Conservation (phyloP, 768 basidiomycete genomes). For the Boletus coccyginus region DNA sequence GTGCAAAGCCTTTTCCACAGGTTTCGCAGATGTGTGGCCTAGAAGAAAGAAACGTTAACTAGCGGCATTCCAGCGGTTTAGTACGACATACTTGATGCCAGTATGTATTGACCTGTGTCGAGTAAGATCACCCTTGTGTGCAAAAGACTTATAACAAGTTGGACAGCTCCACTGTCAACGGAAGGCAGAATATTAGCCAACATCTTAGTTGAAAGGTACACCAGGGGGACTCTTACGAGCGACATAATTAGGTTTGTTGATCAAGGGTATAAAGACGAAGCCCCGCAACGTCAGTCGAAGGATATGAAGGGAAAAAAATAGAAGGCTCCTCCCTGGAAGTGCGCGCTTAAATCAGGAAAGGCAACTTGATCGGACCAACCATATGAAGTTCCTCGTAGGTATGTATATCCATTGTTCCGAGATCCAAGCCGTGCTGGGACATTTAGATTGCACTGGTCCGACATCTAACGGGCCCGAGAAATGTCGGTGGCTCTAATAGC, state of each 20-base stretch:
- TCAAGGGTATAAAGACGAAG: conserved; percentile 38
- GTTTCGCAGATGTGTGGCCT: conserved; percentile 52
- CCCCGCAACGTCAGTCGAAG: conserved; percentile 41
- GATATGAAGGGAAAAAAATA: conserved; percentile 11
- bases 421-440: background rate
- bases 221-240: conserved; percentile 14
- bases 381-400: conserved; percentile 7
- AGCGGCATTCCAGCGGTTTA: background rate
- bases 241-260: conserved; percentile 19
- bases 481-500: conserved; percentile 2
- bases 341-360: conserved; percentile 19
- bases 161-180: conserved; percentile 38
- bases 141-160: conserved; percentile 49
- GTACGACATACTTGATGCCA: conserved; percentile 43
- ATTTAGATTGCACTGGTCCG: conserved; percentile 3
- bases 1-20: conserved; percentile 58
- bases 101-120: conserved; percentile 54
- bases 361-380: conserved; percentile 9
- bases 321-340: background rate
- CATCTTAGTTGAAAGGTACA: background rate
- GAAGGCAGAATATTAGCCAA: background rate
- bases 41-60: background rate
- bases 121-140: conserved; percentile 56
- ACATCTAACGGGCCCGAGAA: conserved; percentile 9
- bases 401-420: conserved; percentile 24